phyloP scores from a whole-genome alignment of 1,284 basidiomycete genomes.

The Amylostereum areolatum region DNA sequence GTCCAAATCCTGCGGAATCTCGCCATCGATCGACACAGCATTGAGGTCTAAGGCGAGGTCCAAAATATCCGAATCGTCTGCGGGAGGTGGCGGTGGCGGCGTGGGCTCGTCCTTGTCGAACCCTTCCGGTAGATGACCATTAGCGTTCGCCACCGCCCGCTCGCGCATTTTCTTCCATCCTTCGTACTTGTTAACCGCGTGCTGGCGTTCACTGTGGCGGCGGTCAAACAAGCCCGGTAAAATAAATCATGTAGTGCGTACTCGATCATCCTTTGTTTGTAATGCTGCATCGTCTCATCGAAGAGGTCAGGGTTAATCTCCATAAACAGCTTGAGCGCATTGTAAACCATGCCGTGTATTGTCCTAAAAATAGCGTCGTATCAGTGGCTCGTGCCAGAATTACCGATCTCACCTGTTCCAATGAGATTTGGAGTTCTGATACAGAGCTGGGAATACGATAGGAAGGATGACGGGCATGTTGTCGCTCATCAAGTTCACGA shows the following conservation, averaged over 20 bases:
- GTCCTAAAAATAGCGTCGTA: constrained; percentile 53
- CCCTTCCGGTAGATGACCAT: constrained; percentile 57
- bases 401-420: constrained; percentile 86
- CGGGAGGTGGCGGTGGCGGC: constrained; percentile 72
- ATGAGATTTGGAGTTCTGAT: constrained; percentile 94
- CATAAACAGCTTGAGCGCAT: constrained; percentile 98
- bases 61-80: constrained; percentile 79
- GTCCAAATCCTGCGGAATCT: constrained; percentile 69
- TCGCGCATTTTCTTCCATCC: constrained; percentile 80
- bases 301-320: constrained; percentile 97
- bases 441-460: constrained; percentile 97
- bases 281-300: constrained; percentile 91
- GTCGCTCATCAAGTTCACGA: constrained; percentile 98
- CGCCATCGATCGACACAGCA: constrained; percentile 76
- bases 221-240: constrained; percentile 9
- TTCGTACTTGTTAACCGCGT: constrained; percentile 73
- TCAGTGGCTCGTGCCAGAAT: not conserved
- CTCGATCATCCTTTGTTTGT: constrained; percentile 85
- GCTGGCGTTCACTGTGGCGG: constrained; percentile 69
- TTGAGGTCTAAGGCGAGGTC: constrained; percentile 86
- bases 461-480: constrained; percentile 88
- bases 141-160: constrained; percentile 65
- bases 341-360: constrained; percentile 99
- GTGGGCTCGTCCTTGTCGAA: constrained; percentile 62
- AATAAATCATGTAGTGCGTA: constrained; percentile 34